Conservation (phyloP, 257 asterid genomes). For the Solanum piurae region DNA sequence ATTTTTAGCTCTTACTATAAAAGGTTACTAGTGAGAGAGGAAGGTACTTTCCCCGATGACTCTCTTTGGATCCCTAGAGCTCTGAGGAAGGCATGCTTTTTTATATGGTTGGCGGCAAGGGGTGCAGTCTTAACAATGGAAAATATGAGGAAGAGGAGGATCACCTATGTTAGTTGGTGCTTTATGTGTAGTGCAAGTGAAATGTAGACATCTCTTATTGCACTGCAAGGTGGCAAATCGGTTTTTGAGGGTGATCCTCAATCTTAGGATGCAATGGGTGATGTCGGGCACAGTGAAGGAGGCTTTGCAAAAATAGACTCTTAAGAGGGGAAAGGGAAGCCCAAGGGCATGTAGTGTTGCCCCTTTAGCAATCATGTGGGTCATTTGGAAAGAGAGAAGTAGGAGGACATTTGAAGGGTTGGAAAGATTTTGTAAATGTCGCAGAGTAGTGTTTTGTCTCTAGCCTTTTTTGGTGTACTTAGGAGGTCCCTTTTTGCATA, state of each 20-base stretch:
- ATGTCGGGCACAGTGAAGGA: background rate
- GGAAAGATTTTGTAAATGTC: background rate
- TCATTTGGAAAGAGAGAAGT: background rate
- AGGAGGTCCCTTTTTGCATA: background rate
- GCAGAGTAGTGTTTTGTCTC: background rate
- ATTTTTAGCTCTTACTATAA: background rate
- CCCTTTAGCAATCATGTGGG: background rate
- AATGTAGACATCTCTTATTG: background rate
- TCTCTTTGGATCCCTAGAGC: background rate
- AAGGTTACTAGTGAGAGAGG: background rate
- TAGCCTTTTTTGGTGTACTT: background rate
- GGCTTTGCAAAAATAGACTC: background rate
- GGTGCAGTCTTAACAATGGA: background rate
- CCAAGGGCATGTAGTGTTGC: background rate
- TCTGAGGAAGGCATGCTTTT: background rate
- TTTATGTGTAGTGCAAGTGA: background rate
- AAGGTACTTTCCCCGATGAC: background rate
- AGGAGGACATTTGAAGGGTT: background rate
- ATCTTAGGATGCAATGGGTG: background rate
- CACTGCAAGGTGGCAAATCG: background rate
- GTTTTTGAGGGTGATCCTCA: background rate
- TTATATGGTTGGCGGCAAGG: background rate
- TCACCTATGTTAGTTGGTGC: background rate
- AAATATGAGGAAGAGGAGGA: background rate
- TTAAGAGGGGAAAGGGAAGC: background rate